These are phyloP conservation scores for Elsinoe australis DNA, from an alignment of 2,329 filamentous ascomycete species.

Conservation along the genomic window DNA sequence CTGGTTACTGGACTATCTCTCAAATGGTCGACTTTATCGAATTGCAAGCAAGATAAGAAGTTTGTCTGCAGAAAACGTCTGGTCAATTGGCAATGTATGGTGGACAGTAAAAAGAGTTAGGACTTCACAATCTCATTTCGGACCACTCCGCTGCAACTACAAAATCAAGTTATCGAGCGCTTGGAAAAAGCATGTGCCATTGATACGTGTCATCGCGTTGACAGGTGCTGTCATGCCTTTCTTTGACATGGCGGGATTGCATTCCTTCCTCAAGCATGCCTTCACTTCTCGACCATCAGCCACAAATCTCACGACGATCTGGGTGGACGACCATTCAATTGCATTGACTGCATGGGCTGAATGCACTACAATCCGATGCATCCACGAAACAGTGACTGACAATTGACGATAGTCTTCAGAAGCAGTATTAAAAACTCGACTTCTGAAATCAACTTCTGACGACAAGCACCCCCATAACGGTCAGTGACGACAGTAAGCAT, in stretches of 20 bases:
- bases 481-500: background rate
- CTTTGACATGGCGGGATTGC: constrained; percentile 19
- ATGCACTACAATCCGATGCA: too few species aligned
- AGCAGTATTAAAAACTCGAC: background rate
- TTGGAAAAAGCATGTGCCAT: background rate
- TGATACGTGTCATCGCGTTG: constrained; percentile 16
- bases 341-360: too few species aligned
- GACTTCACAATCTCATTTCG: too few species aligned
- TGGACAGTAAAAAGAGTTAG: too few species aligned
- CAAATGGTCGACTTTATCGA: too few species aligned
- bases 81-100: too few species aligned
- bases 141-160: too few species aligned
- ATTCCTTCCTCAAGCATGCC: constrained; percentile 10
- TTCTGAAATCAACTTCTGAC: background rate
- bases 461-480: background rate
- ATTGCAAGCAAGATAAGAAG: too few species aligned
- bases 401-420: background rate
- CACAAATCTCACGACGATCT: constrained; percentile 4
- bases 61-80: too few species aligned
- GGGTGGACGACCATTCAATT: too few species aligned
- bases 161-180: too few species aligned
- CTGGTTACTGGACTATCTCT: background rate
- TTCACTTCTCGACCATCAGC: constrained; percentile 3
- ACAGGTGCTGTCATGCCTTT: constrained; percentile 11
- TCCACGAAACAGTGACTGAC: background rate